Percentiles rank a stretch among this genome's conserved stretches.
Conservation (phyloP, 495 filamentous ascomycete genomes). For the Aspergillus hancockii region DNA sequence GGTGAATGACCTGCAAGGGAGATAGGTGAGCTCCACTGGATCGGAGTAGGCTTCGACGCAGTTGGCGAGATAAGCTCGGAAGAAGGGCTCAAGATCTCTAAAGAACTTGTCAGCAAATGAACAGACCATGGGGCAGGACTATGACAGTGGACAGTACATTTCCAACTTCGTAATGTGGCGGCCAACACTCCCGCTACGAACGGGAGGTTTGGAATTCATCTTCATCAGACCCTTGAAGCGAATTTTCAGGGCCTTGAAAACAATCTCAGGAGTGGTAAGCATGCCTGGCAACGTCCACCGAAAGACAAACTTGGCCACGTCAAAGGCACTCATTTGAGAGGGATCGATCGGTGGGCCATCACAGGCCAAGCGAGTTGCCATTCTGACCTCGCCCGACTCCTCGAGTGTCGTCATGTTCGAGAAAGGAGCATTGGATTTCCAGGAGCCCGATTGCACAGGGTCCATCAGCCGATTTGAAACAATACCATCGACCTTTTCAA, state of each 20-base stretch:
- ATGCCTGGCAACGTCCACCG: conserved; percentile 13
- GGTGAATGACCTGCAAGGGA: conserved; percentile 15
- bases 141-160: not conserved
- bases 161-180: conserved; percentile 11
- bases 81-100: conserved; percentile 17
- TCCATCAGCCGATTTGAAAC: conserved; percentile 15
- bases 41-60: conserved; percentile 4
- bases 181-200: conserved; percentile 14
- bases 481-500: conserved; percentile 14
- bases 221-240: conserved; percentile 6
- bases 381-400: conserved; percentile 10
- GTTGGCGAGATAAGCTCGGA: conserved; percentile 14
- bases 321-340: not conserved
- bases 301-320: conserved; percentile 1
- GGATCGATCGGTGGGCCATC: conserved; percentile 13
- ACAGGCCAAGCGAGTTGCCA: conserved; percentile 13
- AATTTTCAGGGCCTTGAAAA: conserved; percentile 13
- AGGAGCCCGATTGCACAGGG: not conserved
- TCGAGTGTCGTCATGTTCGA: conserved; percentile 14
- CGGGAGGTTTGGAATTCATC: conserved; percentile 14
- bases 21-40: conserved; percentile 13
- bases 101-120: not conserved
- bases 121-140: not conserved
- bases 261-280: conserved; percentile 13
- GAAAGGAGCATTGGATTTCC: conserved; percentile 11